Conservation (phyloP, 305 asterid genomes). For the Fraxinus nigra region DNA sequence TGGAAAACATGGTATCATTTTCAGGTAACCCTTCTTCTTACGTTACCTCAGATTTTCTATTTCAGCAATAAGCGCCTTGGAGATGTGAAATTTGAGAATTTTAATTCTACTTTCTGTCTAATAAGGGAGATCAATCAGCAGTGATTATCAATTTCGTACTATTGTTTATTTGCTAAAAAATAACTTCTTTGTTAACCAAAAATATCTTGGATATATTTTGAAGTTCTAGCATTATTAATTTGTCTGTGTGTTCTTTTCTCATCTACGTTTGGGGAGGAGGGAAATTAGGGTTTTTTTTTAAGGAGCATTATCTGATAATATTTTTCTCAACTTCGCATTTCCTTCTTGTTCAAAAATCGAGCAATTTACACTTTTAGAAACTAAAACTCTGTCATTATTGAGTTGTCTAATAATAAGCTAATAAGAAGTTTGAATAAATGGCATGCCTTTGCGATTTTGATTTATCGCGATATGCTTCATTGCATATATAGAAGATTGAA, state of each 20-base stretch:
- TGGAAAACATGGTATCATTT: background rate
- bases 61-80: background rate
- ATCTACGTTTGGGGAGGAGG: background rate
- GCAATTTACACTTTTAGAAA: background rate
- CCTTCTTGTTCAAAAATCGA: background rate
- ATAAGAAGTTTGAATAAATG: background rate
- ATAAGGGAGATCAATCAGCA: background rate
- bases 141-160: background rate
- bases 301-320: background rate
- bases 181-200: background rate
- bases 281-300: background rate
- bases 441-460: background rate
- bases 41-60: background rate
- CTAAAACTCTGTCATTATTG: background rate
- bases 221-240: background rate
- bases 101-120: background rate
- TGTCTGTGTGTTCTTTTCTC: background rate
- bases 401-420: background rate
- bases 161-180: background rate
- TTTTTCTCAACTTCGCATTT: background rate
- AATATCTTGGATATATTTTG: background rate
- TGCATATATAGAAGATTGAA: background rate
- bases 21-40: slow-evolving; percentile 7
- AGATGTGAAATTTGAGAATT: background rate
- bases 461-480: background rate